Evolutionary conservation across 177 flowering plant species (phyloP), one percentile per base, ranked within the genome.

Genomic region (Vitis hybrid): DNA sequence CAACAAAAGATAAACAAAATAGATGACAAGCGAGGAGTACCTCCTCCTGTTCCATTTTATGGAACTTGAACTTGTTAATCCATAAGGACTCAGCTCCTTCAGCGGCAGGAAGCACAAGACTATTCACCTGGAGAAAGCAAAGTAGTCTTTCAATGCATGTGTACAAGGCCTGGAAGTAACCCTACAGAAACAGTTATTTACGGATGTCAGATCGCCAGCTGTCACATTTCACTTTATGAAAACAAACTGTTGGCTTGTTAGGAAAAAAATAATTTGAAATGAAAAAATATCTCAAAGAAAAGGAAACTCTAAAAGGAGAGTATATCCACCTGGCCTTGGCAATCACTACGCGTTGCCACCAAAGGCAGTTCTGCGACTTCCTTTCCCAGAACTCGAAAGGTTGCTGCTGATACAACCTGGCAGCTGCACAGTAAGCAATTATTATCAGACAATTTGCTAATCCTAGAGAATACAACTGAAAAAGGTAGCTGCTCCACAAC

Each of bases 281-380:
- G n/a, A 51, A 22, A 18, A 22, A 26, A 51, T 10, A 8, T 10
- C 10, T 21, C 48, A 39, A 45, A 1, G 19, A n/a, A 51, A 3
- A 55, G 31, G 15, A 5, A 15, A 4, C 53, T 56, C 14, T 13
- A 1, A 15, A 33, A 51, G 50, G 7, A 51, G 15, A 56, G 26
- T 53, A 19, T 21, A 3, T 78, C 75, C 60, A 91, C 98, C 94
- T 88, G 82, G 52, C 97, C 97, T 80, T 92, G 92, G 60, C 64
- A 67, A 14, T 85, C 83, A n/a, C 56, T 75, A 13, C 75, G 78
- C 8, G 99, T 96, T 31, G 99, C 99, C 59, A 92, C 99, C 33
- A 96, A 76, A 65, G 99, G 99, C 79, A 96, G 80, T 76, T 96
- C 98, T n/a, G 97, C 99, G 10, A 87, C 72, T 67, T 89, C 91